Evolutionary conservation across 2,329 filamentous ascomycete species (phyloP).

Genomic region (Nothophaeocryptopus gaeumannii): DNA sequence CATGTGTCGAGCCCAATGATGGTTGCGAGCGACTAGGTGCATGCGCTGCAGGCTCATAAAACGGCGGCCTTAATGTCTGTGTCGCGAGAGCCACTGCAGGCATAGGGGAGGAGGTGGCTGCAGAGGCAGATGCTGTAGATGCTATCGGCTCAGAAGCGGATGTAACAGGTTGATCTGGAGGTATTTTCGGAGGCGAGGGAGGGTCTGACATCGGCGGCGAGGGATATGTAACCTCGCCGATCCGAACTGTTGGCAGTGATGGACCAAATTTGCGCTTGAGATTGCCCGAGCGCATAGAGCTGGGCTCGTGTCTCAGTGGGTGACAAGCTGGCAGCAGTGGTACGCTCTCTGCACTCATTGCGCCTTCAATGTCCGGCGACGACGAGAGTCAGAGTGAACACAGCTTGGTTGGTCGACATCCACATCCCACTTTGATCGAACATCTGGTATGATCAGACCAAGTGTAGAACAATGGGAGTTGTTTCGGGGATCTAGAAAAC

Average conservation of each 20-base stretch:
- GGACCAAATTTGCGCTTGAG: slow-evolving; percentile 21
- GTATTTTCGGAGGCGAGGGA: slow-evolving; percentile 39
- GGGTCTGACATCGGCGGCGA: slow-evolving; percentile 54
- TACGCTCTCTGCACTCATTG: slow-evolving; percentile 18
- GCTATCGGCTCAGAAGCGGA: slow-evolving; percentile 6
- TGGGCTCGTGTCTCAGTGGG: slow-evolving; percentile 10
- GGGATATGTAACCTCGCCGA: slow-evolving; percentile 36
- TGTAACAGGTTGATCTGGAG: slow-evolving; percentile 16
- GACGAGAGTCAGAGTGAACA: slow-evolving; percentile 5
- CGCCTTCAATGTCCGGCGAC: slow-evolving; percentile 10
- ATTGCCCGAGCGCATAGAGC: slow-evolving; percentile 8
- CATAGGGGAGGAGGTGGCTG: slow-evolving; percentile 17
- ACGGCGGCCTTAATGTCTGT: slow-evolving; percentile 10
- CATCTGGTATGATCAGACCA: slow-evolving; percentile 5
- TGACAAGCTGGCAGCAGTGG: slow-evolving; percentile 2
- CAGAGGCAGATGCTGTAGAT: slow-evolving; percentile 7
- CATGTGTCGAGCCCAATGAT: not conserved
- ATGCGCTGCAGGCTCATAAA: slow-evolving; percentile 10
- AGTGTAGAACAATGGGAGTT: slow-evolving; percentile 9
- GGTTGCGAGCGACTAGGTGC: slow-evolving; percentile 1
- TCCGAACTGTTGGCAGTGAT: slow-evolving; percentile 5
- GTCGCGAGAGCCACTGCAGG: slow-evolving; percentile 17
- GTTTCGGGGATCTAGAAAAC: slow-evolving; percentile 7
- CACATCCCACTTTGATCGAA: slow-evolving; percentile 2
- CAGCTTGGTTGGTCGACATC: slow-evolving; percentile 1